phyloP scores from a whole-genome alignment of 345 rosid species.

The Psidium guajava region DNA sequence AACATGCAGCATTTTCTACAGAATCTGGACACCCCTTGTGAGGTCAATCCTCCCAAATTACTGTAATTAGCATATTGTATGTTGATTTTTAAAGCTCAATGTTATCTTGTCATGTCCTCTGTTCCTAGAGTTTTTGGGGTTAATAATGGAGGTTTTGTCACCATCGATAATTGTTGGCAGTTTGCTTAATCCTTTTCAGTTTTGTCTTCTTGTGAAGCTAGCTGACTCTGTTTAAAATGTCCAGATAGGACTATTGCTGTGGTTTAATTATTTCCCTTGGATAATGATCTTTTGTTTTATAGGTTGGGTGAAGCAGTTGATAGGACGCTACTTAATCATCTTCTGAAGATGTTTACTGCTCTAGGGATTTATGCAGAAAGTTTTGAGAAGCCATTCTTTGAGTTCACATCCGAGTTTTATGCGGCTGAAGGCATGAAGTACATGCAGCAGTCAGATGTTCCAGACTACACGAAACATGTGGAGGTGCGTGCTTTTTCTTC shows the following conservation, averaged over 20 bases:
- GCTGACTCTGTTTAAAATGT: background rate
- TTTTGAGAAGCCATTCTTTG: conserved; percentile 92
- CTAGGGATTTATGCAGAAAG: conserved; percentile 89
- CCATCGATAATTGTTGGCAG: background rate
- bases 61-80: background rate
- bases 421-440: conserved; percentile 94
- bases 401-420: conserved; percentile 89
- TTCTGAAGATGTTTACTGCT: conserved; percentile 96
- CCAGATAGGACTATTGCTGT: background rate
- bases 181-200: background rate
- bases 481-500: conserved; percentile 45
- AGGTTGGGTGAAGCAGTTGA: conserved; percentile 93
- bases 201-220: background rate
- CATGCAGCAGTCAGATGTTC: conserved; percentile 97
- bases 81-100: background rate
- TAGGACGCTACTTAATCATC: conserved; percentile 82
- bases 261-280: background rate
- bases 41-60: background rate
- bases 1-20: background rate
- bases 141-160: background rate
- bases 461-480: conserved; percentile 94
- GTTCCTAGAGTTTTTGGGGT: background rate
- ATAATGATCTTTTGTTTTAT: conserved; percentile 8
- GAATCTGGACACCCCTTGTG: background rate
- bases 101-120: background rate